Base-by-base conservation (phyloP, 768 basidiomycete species). In the Lentinula raphanica region DNA sequence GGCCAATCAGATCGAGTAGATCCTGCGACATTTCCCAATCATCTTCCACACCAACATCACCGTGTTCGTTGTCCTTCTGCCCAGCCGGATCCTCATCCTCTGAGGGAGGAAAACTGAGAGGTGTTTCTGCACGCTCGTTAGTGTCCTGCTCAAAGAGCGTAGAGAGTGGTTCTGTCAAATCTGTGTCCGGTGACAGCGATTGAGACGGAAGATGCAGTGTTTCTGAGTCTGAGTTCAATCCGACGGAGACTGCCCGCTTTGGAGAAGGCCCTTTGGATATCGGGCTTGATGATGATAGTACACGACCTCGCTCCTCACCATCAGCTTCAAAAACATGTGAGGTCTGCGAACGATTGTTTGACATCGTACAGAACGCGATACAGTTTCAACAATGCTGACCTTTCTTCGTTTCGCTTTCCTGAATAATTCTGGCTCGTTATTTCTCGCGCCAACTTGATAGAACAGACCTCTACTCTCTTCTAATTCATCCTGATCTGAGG, bases 401-500 rank as follows among this genome's bases (percentile, higher is more conserved):
- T 48, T 48, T 15, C 46, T 29, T 29, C 31, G 38, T 25, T 39
- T 40, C 19, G 54, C 9, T 12, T 23, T 12, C 25, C 54, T 25
- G 7, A 35, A 13, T 12, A 5, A 59, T 59, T 40, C 50, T 50
- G 17, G 21, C 38, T 29, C 35, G 54, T 9, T 53, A 49, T 21
- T 35, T 45, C 4, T 29, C 32, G 9, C 62, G 56, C 11, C 49
- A 44, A 11, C 54, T 58, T 49, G 60, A 53, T 13, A 58, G 44
- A n/a, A 79, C 59, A 48, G 27, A 6, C 15, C 46, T 48, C 25
- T 13, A 29, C 46, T 48, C 45, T 75, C 73, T 63, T 81, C 81
- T 39, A 75, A 74, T 62, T 88, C 86, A 63, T 86, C 86, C 48
- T 72, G 68, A 62, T 88, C 86, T 3, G 85, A 87, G 17, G 86